Percentiles rank a stretch among this genome's conserved stretches.
Conservation (phyloP, 352 stramenopile species). For the Phytophthora sojae region DNA sequence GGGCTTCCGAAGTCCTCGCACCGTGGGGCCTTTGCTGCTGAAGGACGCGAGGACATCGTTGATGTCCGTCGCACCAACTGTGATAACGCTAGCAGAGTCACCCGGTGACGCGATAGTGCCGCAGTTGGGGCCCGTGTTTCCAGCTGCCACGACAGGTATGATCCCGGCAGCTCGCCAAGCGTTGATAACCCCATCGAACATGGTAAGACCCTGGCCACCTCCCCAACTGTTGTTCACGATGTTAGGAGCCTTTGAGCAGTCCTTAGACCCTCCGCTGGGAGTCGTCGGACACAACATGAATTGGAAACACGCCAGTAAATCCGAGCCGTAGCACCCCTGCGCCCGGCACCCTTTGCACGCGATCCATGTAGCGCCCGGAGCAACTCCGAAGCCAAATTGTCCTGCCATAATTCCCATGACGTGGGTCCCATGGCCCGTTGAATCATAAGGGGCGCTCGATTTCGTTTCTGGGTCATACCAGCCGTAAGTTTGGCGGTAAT, state of each 20-base stretch:
- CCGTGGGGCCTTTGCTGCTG: slow-evolving; percentile 64
- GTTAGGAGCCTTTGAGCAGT: slow-evolving; percentile 61
- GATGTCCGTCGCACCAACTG: slow-evolving; percentile 63
- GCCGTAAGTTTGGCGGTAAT: slow-evolving; percentile 52
- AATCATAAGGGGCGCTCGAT: slow-evolving; percentile 47
- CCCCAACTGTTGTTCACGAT: slow-evolving; percentile 83
- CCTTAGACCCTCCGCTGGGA: slow-evolving; percentile 40
- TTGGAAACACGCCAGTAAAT: slow-evolving; percentile 64
- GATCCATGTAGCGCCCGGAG: slow-evolving; percentile 64
- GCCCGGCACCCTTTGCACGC: slow-evolving; percentile 59
- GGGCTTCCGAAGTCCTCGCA: slow-evolving; percentile 55
- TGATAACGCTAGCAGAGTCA: slow-evolving; percentile 66
- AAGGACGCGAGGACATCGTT: slow-evolving; percentile 51
- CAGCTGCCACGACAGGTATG: slow-evolving; percentile 63
- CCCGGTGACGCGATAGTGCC: slow-evolving; percentile 59
- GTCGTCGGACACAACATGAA: slow-evolving; percentile 76
- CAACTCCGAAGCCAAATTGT: slow-evolving; percentile 57
- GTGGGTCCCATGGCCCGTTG: slow-evolving; percentile 63
- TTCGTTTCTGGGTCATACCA: slow-evolving; percentile 69
- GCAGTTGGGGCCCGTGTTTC: slow-evolving; percentile 63
- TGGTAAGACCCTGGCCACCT: slow-evolving; percentile 49
- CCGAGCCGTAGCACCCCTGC: slow-evolving; percentile 49
- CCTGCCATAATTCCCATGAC: slow-evolving; percentile 58
- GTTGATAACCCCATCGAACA: slow-evolving; percentile 54
- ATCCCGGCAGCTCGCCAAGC: slow-evolving; percentile 59